Base-by-base conservation (phyloP, 1,284 basidiomycete genomes). In the Cryptococcus wingfieldii region DNA sequence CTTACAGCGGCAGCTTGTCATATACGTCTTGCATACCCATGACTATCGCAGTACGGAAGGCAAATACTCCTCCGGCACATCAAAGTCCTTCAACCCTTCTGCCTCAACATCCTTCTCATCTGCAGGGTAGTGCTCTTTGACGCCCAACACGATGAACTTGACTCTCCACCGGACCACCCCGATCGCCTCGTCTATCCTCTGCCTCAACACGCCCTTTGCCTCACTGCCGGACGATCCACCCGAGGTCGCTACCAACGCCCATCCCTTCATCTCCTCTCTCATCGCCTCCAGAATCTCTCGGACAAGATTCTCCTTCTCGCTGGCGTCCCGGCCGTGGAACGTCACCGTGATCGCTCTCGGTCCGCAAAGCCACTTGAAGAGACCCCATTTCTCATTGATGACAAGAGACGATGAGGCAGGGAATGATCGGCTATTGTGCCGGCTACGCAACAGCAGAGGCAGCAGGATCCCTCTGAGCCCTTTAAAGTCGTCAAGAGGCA, bases 401-500 rank as follows among this genome's bases (percentile, higher is more conserved):
- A 53, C 18, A 28, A 53, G 23, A 12, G 43, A 8, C 1, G 51
- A 31, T 10, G 51, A 53, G 8, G 34, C 18, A 5, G 48, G 34
- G 13, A 38, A 50, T n/a, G 19, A 27, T 25, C n/a, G 12, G 31
- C 14, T 38, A 5, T 34, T 14, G 38, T 18, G 18, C 12, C 27
- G 12, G 3, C 41, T 42, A 39, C 38, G 48, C 18, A 46, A 34
- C 34, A 49, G 28, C 13, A 57, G 9, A 34, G 55, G 55, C 37
- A 57, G 41, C 43, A 57, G 25, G 31, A 57, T 45, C 28, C 48
- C 38, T 31, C 50, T 45, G 27, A 57, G 44, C 14, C 51, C 37
- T 23, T 27, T 41, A 31, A 57, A 57, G 3, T 12, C 10, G 44
- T 50, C 38, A 1, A 57, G 31, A 4, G 48, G 42, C 13, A 57